A percentile compares a stretch with the other conserved stretches of the same genome.
Conservation (phyloP, 2,329 filamentous ascomycete genomes). For the Fusarium hainanense region DNA sequence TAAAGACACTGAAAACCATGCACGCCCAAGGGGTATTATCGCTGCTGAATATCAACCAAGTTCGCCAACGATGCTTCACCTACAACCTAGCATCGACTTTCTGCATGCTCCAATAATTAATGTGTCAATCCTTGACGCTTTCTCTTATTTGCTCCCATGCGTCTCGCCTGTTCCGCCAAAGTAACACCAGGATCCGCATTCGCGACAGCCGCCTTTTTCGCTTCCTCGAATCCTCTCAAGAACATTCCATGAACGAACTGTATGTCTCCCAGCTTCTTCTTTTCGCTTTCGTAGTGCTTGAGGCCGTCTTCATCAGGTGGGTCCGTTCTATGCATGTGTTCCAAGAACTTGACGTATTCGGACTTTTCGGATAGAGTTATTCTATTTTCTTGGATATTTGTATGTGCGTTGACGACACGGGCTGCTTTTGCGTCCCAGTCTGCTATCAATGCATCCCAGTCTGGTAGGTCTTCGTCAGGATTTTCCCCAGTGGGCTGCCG, state of each 20-base stretch:
- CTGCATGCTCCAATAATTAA: not conserved
- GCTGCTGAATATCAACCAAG: not conserved
- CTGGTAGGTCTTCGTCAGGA: not conserved
- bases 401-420: not conserved
- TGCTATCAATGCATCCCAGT: too few relatives aligned
- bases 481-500: not conserved
- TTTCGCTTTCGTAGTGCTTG: not conserved
- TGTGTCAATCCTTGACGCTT: not conserved
- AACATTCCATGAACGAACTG: not conserved
- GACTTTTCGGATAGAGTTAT: not conserved
- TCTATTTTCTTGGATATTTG: not conserved
- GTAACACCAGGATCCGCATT: not conserved
- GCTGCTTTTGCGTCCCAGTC: not conserved
- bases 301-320: not conserved
- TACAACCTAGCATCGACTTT: accelerated
- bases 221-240: not conserved
- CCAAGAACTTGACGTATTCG: not conserved
- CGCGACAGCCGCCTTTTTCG: not conserved
- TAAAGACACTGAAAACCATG: not conserved
- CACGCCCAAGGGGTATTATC: not conserved
- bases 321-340: not conserved
- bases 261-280: not conserved
- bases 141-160: not conserved
- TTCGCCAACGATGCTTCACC: not conserved
- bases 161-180: not conserved